phyloP scores from a whole-genome alignment of 345 rosid species.

The Turnera subulata region DNA sequence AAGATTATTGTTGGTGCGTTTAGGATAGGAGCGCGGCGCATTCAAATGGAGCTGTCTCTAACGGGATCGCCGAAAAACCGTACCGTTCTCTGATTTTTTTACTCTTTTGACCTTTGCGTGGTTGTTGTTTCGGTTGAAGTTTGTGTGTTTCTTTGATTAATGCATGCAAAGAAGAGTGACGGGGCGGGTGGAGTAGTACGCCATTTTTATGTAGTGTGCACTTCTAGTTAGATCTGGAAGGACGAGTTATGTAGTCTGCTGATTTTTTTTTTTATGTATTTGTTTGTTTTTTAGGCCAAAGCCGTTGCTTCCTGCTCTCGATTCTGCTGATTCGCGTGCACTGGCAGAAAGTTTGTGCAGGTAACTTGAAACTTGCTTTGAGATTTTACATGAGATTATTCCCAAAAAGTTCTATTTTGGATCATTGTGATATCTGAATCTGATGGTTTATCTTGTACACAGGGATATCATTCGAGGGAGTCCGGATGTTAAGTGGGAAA shows the following conservation, averaged over 20 bases:
- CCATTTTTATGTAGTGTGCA: no score
- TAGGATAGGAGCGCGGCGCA: slow-evolving; percentile 37
- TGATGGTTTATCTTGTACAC: slow-evolving; percentile 21
- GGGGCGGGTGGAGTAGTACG: no score
- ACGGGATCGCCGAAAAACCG: slow-evolving; percentile 53
- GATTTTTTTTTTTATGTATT: neutral
- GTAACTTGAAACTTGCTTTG: slow-evolving; percentile 35
- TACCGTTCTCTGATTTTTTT: slow-evolving; percentile 30
- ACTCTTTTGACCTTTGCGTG: neutral
- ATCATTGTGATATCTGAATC: neutral
- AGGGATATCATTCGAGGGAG: slow-evolving; percentile 96
- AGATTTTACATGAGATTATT: no score
- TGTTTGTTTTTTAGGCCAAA: slow-evolving; percentile 48
- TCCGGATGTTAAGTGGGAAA: slow-evolving; percentile 94
- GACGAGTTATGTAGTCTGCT: slow-evolving; percentile 2
- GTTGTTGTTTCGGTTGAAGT: no score
- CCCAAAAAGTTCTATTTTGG: no score
- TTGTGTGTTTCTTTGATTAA: no score
- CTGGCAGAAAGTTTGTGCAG: slow-evolving; percentile 89
- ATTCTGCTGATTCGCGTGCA: slow-evolving; percentile 75
- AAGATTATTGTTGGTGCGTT: no score
- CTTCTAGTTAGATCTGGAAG: no score
- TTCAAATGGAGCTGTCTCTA: slow-evolving; percentile 35
- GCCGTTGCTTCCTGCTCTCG: slow-evolving; percentile 84
- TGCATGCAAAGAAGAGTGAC: no score